Evolutionary conservation across 2,329 filamentous ascomycete genomes (phyloP).

Genomic region (Nigrograna mackinnonii): DNA sequence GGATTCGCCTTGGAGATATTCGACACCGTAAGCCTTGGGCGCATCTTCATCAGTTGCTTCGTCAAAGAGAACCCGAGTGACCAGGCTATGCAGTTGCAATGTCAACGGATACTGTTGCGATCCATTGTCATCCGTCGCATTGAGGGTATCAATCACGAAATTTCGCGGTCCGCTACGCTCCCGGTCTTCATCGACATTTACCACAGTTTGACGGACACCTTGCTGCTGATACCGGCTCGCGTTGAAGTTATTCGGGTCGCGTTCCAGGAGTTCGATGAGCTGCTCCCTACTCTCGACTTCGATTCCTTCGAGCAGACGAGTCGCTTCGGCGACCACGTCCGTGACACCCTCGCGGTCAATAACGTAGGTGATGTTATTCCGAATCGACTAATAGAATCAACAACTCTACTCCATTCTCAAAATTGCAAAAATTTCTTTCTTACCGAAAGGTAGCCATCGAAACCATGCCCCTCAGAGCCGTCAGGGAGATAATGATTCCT

Average conservation of each 20-base stretch:
- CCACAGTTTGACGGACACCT: constrained; percentile 62
- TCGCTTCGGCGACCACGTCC: constrained; percentile 57
- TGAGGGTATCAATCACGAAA: constrained; percentile 52
- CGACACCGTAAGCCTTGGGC: constrained; percentile 51
- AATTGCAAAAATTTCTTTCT: too few relatives aligned
- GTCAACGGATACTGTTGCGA: constrained; percentile 53
- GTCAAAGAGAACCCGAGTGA: constrained; percentile 68
- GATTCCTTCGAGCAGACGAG: constrained; percentile 52
- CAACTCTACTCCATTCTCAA: too few relatives aligned
- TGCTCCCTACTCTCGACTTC: too few relatives aligned
- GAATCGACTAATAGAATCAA: too few relatives aligned
- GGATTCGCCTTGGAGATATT: constrained; percentile 46
- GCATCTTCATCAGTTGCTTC: constrained; percentile 65
- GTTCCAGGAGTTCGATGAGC: constrained; percentile 40
- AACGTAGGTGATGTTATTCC: too few relatives aligned
- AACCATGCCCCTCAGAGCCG: constrained; percentile 56
- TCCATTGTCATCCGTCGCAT: not conserved
- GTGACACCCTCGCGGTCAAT: constrained; percentile 53
- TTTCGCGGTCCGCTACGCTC: constrained; percentile 61
- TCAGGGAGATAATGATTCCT: constrained; percentile 55
- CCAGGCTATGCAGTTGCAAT: constrained; percentile 65
- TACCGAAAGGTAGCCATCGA: constrained; percentile 62
- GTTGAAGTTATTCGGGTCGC: constrained; percentile 57
- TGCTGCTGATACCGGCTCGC: constrained; percentile 50
- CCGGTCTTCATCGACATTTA: constrained; percentile 53